These are phyloP conservation scores for Corymbia calophylla DNA, from an alignment of 441 rosid genomes.

Conservation along the genomic window DNA sequence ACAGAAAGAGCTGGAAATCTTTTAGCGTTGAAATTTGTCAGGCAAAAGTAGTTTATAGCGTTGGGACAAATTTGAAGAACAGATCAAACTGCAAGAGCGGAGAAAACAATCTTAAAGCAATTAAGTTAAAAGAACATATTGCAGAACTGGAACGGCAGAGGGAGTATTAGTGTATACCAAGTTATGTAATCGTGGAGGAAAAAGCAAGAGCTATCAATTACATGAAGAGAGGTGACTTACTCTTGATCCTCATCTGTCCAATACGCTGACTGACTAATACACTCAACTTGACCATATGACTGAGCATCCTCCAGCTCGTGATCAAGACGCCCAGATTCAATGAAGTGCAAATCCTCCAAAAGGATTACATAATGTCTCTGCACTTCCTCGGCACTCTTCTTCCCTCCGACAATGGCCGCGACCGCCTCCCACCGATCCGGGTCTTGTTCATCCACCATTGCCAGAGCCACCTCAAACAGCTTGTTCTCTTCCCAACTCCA, in stretches of 20 bases:
- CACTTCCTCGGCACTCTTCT: slow-evolving; percentile 50
- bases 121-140: neutral
- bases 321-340: slow-evolving; percentile 58
- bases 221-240: slow-evolving; percentile 14
- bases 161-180: neutral
- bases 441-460: slow-evolving; percentile 46
- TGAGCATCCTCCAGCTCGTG: slow-evolving; percentile 24
- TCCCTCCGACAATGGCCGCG: slow-evolving; percentile 58
- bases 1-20: neutral
- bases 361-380: slow-evolving; percentile 47
- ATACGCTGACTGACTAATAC: slow-evolving; percentile 14
- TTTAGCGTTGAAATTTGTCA: neutral
- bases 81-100: neutral
- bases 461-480: slow-evolving; percentile 61
- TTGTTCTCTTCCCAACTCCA: slow-evolving; percentile 87
- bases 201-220: neutral
- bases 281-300: slow-evolving; percentile 29
- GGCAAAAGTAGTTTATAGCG: neutral
- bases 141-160: neutral
- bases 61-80: neutral
- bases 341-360: slow-evolving; percentile 52
- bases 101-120: neutral
- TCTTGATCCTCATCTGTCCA: slow-evolving; percentile 51
- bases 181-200: neutral
- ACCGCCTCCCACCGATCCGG: slow-evolving; percentile 58